phyloP scores from a whole-genome alignment of 805 yeast species.

The Lipomyces yamanashiensis region DNA sequence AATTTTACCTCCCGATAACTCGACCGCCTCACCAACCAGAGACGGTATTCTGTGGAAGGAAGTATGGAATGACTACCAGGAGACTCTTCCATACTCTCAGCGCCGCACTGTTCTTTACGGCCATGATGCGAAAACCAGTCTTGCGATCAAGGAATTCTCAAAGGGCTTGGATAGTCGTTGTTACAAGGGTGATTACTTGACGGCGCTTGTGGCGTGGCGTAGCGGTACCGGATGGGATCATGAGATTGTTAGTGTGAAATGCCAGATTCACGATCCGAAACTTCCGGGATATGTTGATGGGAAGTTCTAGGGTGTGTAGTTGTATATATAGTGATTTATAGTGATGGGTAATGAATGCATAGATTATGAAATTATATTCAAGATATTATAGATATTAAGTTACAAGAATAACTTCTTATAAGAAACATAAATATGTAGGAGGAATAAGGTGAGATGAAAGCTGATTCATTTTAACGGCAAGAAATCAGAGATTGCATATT shows the following conservation, averaged over 20 bases:
- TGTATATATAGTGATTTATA: too few relatives aligned
- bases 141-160: slow-evolving; percentile 65
- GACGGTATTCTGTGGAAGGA: slow-evolving; percentile 40
- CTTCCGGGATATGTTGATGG: slow-evolving; percentile 36
- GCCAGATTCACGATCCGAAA: slow-evolving; percentile 37
- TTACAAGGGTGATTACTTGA: slow-evolving; percentile 70
- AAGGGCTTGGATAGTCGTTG: slow-evolving; percentile 86
- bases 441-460: background rate
- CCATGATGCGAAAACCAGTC: slow-evolving; percentile 83
- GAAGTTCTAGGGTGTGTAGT: background rate
- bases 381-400: background rate
- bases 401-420: background rate
- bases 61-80: slow-evolving; percentile 41
- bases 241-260: slow-evolving; percentile 32
- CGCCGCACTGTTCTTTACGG: slow-evolving; percentile 70
- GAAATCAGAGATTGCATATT: background rate
- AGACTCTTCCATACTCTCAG: slow-evolving; percentile 39
- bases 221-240: slow-evolving; percentile 33
- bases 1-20: slow-evolving; percentile 67
- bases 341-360: too few relatives aligned
- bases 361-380: too few relatives aligned
- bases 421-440: background rate
- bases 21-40: slow-evolving; percentile 54
- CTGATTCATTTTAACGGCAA: background rate
- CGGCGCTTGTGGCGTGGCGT: slow-evolving; percentile 57